phyloP scores from a whole-genome alignment of 2,329 filamentous ascomycete species.

The Verruconis gallopava region DNA sequence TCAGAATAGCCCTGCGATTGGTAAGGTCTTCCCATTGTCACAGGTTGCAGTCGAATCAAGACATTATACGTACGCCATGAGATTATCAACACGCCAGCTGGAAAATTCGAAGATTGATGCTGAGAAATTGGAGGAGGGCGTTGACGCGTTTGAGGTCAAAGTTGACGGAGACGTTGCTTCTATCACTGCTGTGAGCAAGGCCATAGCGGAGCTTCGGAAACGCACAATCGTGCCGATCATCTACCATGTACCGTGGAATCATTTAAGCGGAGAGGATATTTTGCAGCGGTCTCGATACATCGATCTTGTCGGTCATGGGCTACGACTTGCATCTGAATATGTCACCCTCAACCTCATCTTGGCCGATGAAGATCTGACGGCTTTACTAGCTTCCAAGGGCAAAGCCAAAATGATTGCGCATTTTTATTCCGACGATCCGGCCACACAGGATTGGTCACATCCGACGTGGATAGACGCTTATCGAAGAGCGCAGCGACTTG shows the following conservation, averaged over 20 bases:
- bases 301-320: conserved; percentile 44
- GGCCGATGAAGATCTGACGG: conserved; percentile 37
- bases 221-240: conserved; percentile 49
- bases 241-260: conserved; percentile 34
- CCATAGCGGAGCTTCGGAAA: conserved; percentile 47
- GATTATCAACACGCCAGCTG: conserved; percentile 46
- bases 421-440: conserved; percentile 30
- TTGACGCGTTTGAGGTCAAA: conserved; percentile 52
- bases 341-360: conserved; percentile 46
- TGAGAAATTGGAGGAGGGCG: conserved; percentile 51
- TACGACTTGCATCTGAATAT: conserved; percentile 50
- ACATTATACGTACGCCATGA: conserved; percentile 54
- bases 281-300: conserved; percentile 32
- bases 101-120: conserved; percentile 43
- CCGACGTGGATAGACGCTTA: conserved; percentile 44
- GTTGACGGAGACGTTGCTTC: conserved; percentile 16
- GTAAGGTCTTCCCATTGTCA: conserved; percentile 53
- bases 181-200: conserved; percentile 40
- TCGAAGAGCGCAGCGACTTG: conserved; percentile 41
- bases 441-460: conserved; percentile 43
- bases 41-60: conserved; percentile 46
- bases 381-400: conserved; percentile 39
- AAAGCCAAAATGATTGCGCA: conserved; percentile 50
- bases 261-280: not conserved
- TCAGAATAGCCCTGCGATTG: conserved; percentile 43